A percentile compares a stretch with the other conserved stretches of the same genome.
Evolutionary conservation across 1,139 yeast species (phyloP).

Genomic region (Candida sanyaensis): DNA sequence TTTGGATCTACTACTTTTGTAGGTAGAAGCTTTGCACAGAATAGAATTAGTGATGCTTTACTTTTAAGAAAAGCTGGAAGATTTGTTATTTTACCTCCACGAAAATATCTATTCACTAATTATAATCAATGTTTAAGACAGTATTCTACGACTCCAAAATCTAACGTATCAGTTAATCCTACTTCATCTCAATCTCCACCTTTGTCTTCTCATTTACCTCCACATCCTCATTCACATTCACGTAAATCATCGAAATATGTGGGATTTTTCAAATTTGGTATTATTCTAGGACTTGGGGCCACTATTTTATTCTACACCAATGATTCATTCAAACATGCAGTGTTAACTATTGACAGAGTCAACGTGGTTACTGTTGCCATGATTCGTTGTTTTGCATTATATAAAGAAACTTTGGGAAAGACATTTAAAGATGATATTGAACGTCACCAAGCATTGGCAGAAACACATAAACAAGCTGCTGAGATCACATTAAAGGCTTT

Average conservation of each 20-base stretch:
- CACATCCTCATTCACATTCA: background rate
- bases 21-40: background rate
- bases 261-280: conserved; percentile 27
- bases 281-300: conserved; percentile 32
- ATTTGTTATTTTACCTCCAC: background rate
- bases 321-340: conserved; percentile 32
- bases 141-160: background rate
- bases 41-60: background rate
- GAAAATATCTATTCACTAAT: background rate
- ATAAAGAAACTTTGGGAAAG: conserved; percentile 55
- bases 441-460: conserved; percentile 53
- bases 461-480: conserved; percentile 74
- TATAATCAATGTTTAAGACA: background rate
- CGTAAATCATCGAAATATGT: background rate
- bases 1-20: background rate
- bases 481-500: conserved; percentile 74
- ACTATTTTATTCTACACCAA: conserved; percentile 34
- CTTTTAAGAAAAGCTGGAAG: background rate
- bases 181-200: background rate
- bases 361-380: conserved; percentile 68
- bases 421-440: conserved; percentile 51
- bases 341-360: conserved; percentile 54
- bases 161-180: background rate
- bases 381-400: conserved; percentile 60
- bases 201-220: background rate